phyloP scores from a whole-genome alignment of 176 grass and related monocot species.

The Luzula sylvatica region DNA sequence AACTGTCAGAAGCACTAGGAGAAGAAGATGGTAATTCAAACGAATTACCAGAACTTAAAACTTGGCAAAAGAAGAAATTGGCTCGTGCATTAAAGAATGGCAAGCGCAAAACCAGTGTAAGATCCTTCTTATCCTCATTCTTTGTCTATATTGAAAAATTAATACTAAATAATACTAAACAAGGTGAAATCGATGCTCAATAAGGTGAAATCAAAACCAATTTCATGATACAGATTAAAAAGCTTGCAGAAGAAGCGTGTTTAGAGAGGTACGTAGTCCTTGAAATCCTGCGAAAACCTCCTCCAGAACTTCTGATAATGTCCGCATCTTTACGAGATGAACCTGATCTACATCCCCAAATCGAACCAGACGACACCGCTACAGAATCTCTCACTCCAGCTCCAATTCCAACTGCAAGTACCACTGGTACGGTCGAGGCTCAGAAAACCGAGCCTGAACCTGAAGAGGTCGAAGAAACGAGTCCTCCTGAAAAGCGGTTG shows the following conservation, averaged over 20 bases:
- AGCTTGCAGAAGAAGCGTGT: constrained; percentile 66
- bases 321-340: constrained; percentile 85
- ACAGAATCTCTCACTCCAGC: constrained; percentile 9
- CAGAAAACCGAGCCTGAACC: constrained; percentile 29
- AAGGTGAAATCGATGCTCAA: not conserved
- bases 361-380: constrained; percentile 34
- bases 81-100: constrained; percentile 69
- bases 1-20: constrained; percentile 53
- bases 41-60: constrained; percentile 39
- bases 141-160: not conserved
- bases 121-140: constrained; percentile 1
- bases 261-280: constrained; percentile 74
- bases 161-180: not conserved
- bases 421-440: constrained; percentile 13
- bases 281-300: constrained; percentile 79
- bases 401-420: no score
- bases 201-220: not conserved
- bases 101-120: constrained; percentile 74
- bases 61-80: constrained; percentile 68
- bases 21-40: constrained; percentile 28
- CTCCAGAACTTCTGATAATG: constrained; percentile 78
- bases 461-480: constrained; percentile 10
- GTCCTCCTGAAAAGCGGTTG: constrained; percentile 34
- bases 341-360: constrained; percentile 12
- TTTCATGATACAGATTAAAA: constrained; percentile 60